phyloP scores from a whole-genome alignment of 148 eudicot genomes.

The Gaultheria prostrata region DNA sequence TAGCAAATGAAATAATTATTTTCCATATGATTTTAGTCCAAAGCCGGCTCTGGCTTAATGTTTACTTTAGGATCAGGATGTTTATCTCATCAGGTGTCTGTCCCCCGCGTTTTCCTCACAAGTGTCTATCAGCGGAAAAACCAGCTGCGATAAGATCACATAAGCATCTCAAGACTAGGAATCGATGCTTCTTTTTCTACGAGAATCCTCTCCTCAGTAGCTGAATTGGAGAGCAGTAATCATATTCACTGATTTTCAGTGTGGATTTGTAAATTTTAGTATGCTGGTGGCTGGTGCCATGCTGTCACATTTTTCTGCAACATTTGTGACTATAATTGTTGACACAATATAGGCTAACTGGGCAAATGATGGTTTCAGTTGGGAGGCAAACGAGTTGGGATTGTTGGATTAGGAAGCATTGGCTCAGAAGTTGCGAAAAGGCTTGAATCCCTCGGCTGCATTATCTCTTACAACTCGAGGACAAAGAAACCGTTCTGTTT shows the following conservation, averaged over 20 bases:
- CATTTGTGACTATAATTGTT: neutral
- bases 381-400: constrained; percentile 58
- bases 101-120: too few relatives aligned
- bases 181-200: neutral
- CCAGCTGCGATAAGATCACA: neutral
- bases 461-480: constrained; percentile 53
- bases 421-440: constrained; percentile 66
- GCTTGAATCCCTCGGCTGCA: constrained; percentile 64
- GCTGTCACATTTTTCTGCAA: neutral
- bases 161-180: neutral
- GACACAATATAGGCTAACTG: neutral
- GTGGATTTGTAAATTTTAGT: neutral
- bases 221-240: neutral
- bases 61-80: too few relatives aligned
- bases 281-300: neutral
- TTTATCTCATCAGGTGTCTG: too few relatives aligned
- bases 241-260: neutral
- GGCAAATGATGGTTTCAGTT: constrained; percentile 29
- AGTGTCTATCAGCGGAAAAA: too few relatives aligned
- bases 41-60: too few relatives aligned
- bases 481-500: constrained; percentile 34
- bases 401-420: constrained; percentile 73
- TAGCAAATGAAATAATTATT: too few relatives aligned
- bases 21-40: too few relatives aligned
- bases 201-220: neutral